phyloP scores from a whole-genome alignment of 2,329 filamentous ascomycete species.

The Penicillium sp. region DNA sequence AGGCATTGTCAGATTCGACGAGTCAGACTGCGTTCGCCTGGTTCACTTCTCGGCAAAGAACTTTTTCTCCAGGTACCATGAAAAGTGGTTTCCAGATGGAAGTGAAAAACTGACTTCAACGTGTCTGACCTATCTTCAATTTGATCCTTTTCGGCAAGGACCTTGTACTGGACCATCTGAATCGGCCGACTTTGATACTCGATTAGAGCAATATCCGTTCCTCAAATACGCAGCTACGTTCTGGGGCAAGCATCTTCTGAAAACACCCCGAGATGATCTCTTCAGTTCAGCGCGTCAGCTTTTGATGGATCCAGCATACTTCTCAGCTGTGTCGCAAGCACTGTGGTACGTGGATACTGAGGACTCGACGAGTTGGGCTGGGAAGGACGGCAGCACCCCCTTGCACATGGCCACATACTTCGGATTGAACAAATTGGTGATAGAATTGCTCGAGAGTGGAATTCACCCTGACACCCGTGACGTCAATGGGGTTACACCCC shows the following conservation, averaged over 20 bases:
- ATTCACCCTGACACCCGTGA: neutral
- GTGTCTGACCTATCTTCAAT: neutral
- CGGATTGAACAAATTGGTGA: neutral
- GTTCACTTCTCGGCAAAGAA: slow-evolving; percentile 3
- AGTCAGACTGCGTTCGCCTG: neutral
- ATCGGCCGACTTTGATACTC: neutral
- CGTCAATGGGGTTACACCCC: neutral
- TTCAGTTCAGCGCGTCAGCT: neutral
- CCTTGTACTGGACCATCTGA: neutral
- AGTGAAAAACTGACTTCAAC: neutral
- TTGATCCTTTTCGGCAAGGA: neutral
- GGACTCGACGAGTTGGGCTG: slow-evolving; percentile 1
- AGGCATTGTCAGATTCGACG: slow-evolving; percentile 1
- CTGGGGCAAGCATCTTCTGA: slow-evolving; percentile 1
- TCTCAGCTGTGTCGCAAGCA: neutral
- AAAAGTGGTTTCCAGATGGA: slow-evolving; percentile 2
- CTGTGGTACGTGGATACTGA: slow-evolving; percentile 3
- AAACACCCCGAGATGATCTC: neutral
- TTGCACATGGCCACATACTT: slow-evolving; percentile 2
- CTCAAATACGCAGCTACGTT: neutral
- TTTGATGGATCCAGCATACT: neutral
- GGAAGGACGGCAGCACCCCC: slow-evolving; percentile 1
- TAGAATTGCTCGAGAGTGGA: neutral
- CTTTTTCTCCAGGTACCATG: slow-evolving; percentile 1
- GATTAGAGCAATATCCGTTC: neutral